Evolutionary conservation across 176 grass and related monocot genomes (phyloP), one percentile per base, ranked within the genome.

Genomic region (sorghum (Sorghum bicolor)): DNA sequence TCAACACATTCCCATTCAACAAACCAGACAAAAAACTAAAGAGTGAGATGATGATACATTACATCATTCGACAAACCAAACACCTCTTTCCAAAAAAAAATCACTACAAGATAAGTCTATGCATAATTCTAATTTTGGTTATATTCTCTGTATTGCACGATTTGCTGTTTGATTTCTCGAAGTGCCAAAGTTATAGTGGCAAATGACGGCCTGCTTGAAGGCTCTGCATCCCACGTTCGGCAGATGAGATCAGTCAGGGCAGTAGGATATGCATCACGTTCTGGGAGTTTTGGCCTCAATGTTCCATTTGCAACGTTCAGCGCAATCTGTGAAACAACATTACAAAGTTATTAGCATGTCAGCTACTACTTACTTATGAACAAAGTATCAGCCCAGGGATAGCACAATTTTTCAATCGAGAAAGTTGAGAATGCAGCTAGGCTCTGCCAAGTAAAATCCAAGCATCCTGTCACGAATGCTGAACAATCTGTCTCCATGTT

Each of bases 301-400:
- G 40, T 91, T 15, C 92, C 87, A 57, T 89, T 44, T 52, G 86
- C 82, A 31, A 94, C 89, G 64, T 89, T 84, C 57, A 91, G 29
- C 15, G 92, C 89, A 70, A 94, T 91, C 92, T 94, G 65, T 16
- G 28, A 45, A 29, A 72, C 6, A n/a, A 67, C 13, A 39, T 1
- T 80, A 48, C 71, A 9, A 12, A 10, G 1, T 6, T 22, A 13
- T 4, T 43, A 81, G n/a, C 31, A 29, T 6, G n/a, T 45, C 33
- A 75, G 15, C 48, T 22, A 55, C 4, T 47, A 55, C 4, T 47
- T 47, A 47, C 44, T 47, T 50, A 50, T 58, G 28, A 65, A 50
- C 64, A 32, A 25, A 15, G 0, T 67, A 9, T 74, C 24, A 45
- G 28, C 16, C 66, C 22, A 31, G 60, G 7, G n/a, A 60, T 45